These are phyloP conservation scores for Myochromella boudieri DNA, from an alignment of 768 basidiomycete species.

Conservation along the genomic window DNA sequence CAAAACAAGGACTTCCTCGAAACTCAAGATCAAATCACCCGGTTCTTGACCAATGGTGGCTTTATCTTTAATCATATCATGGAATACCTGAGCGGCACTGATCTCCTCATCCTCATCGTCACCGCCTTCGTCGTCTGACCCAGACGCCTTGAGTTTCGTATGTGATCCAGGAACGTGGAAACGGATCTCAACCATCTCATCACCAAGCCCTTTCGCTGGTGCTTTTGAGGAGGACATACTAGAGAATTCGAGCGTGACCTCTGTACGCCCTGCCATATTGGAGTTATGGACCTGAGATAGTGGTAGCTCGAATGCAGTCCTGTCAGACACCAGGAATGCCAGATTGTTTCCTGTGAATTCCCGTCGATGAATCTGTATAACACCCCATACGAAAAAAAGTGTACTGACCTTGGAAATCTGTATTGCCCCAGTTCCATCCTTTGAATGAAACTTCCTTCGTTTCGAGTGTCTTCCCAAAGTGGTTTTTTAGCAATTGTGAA, in stretches of 20 bases:
- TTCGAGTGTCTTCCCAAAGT: conserved; percentile 85
- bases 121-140: conserved; percentile 73
- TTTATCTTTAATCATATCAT: conserved; percentile 93
- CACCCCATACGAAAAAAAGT: conserved; percentile 16
- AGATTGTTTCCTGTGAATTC: conserved; percentile 76
- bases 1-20: conserved; percentile 91
- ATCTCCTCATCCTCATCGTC: conserved; percentile 76
- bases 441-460: conserved; percentile 84
- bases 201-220: conserved; percentile 44
- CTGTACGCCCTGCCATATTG: conserved; percentile 94
- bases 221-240: conserved; percentile 44
- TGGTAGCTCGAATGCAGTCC: conserved; percentile 88
- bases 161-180: conserved; percentile 91
- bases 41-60: conserved; percentile 91
- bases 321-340: conserved; percentile 86
- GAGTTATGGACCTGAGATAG: conserved; percentile 89
- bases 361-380: background rate
- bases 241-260: conserved; percentile 97
- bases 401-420: conserved; percentile 82
- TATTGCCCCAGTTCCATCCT: conserved; percentile 98
- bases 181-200: conserved; percentile 95
- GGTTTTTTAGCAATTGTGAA: conserved; percentile 76
- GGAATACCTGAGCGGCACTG: conserved; percentile 94
- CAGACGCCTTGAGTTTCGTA: conserved; percentile 52
- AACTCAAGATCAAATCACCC: conserved; percentile 90